Evolutionary conservation across 345 rosid species (phyloP), one percentile per base, ranked within the genome.

Genomic region (Eucalyptus erythrocorys): DNA sequence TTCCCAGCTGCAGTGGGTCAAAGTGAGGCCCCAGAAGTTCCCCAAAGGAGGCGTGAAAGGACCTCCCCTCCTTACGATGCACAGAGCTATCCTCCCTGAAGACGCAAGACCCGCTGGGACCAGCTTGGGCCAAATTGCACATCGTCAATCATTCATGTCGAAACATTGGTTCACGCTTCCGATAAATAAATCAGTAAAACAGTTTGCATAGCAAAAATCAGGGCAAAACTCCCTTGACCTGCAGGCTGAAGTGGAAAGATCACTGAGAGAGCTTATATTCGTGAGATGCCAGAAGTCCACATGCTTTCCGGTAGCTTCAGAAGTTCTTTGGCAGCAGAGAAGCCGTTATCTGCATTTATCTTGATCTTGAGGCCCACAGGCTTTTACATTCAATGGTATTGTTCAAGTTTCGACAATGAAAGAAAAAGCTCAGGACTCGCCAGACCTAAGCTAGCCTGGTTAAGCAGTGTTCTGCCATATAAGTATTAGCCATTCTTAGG

Each of bases 141-240:
- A 61, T 61, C 34, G 16, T 30, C 76, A 30, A 64, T 14, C 2
- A 7, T 14, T n/a, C 76, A 15, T n/a, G 76, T 7, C 11, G 76
- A 0, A n/a, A 16, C 40, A 64, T 4, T 4, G 19, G 9, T n/a
- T 64, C 76, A n/a, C 37, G 37, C 0, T n/a, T 30, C 9, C 2
- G 19, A 64, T 0, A 32, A 15, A 7, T 64, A 1, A 1, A 64
- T 64, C 34, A 3, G 19, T 7, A 14, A 64, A n/a, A 13, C 37
- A 30, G 76, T 14, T 64, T 64, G 76, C 21, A 13, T n/a, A 13
- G 76, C 76, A 14, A 14, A 13, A n/a, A 2, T 64, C 21, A 7
- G 0, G 76, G 37, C 76, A 7, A 64, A n/a, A 64, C 76, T n/a
- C 1, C 76, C 76, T 13, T n/a, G 37, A 64, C 3, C 40, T 64